Evolutionary conservation across 495 filamentous ascomycete species (phyloP).

Genomic region (Trichocladium uniseriatum): DNA sequence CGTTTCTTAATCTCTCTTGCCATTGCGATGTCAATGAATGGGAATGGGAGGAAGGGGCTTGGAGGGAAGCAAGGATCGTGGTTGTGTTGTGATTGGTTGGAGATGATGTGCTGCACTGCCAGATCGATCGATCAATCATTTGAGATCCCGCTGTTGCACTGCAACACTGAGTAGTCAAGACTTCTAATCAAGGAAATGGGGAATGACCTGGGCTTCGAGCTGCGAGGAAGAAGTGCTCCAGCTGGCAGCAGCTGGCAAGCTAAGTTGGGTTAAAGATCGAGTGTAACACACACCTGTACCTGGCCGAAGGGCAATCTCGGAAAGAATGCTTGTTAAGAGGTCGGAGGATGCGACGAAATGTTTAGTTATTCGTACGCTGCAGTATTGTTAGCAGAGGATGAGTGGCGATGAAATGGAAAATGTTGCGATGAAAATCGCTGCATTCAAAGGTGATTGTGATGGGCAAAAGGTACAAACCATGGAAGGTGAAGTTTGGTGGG

Average conservation of each 20-base stretch:
- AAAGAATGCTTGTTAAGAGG: neutral
- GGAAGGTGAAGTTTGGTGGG: neutral
- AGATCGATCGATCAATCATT: neutral
- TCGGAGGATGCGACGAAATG: neutral
- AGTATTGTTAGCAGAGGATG: neutral
- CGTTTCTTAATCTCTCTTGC: neutral
- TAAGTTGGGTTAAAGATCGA: neutral
- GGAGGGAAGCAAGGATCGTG: neutral
- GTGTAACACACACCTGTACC: constrained; percentile 6
- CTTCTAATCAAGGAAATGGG: neutral
- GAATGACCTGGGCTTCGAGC: neutral
- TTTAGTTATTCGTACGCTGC: neutral
- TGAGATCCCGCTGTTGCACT: neutral
- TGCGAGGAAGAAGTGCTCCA: neutral
- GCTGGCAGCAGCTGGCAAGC: constrained; percentile 7
- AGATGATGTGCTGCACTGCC: neutral
- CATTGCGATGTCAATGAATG: neutral
- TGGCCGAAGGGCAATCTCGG: constrained; percentile 1
- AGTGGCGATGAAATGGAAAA: neutral
- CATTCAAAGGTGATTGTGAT: neutral
- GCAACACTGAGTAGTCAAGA: neutral
- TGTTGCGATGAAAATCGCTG: neutral
- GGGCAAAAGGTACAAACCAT: neutral
- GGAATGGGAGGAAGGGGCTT: neutral
- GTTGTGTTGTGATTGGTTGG: neutral